Evolutionary conservation across 2,329 filamentous ascomycete species (phyloP), one percentile per base, ranked within the genome.

Genomic region (Drechmeria coniospora): DNA sequence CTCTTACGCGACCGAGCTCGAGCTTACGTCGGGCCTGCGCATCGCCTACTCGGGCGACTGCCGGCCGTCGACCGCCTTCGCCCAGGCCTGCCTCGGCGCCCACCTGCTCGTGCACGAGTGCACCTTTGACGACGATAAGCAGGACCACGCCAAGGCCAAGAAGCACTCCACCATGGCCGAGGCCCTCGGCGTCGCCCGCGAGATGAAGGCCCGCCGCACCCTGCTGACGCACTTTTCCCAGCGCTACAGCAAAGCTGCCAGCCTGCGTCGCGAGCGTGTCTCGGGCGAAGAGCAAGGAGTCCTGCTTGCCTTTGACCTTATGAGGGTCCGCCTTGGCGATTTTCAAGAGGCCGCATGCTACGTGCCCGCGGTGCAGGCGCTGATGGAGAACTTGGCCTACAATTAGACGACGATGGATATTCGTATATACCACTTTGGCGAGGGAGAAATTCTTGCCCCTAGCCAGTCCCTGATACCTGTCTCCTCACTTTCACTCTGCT

Each of bases 171-270:
- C 90, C 7, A 81, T 84, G 35, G 68, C 68, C 10, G 90, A 98
- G 56, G 90, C 90, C 1, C 65, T 98, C 4, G 64, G 61, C 24
- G 68, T 95, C 3, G 87, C 78, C 2, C 63, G 67, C 9, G 56
- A 61, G 25, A 98, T 98, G 90, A 54, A 67, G 16, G 90, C 86
- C 0, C 70, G 75, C 37, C 65, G 80, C 11, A 75, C 90, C 11
- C 57, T 98, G 30, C 63, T 98, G 26, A 98, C 90, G 6, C 90
- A 98, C 51, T 98, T 98, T 54, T 86, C 77, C 30, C 90, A 98
- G 57, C 68, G 90, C 6, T 98, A 98, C 51, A 78, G 82, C 43
- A 87, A 87, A 53, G 33, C 45, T 9, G 48, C 50, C 16, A 45
- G 47, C 24, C 34, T 55, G 31, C 38, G 42, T 14, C 24, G 39